These are phyloP conservation scores for Vanilla planifolia DNA, from an alignment of 106 monocot species.

Conservation along the genomic window DNA sequence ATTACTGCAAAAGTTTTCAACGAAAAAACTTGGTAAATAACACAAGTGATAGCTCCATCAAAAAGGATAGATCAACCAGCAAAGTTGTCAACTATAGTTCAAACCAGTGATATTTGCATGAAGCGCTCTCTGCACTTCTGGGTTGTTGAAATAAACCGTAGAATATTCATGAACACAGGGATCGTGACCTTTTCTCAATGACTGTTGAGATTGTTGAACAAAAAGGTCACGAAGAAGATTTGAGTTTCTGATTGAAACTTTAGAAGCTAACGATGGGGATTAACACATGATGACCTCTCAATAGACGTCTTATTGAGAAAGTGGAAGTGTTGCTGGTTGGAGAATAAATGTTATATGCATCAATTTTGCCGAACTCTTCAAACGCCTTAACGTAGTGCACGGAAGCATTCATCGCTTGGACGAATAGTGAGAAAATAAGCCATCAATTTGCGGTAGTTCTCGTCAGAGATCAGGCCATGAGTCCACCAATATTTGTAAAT, in stretches of 20 bases:
- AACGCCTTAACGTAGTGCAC: constrained; percentile 40
- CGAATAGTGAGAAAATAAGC: constrained; percentile 44
- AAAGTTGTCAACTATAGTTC: constrained; percentile 14
- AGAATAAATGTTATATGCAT: constrained; percentile 83
- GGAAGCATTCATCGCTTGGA: constrained; percentile 52
- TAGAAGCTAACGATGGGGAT: too few species aligned
- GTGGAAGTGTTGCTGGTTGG: constrained; percentile 43
- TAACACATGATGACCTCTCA: constrained; percentile 68
- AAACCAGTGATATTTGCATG: constrained; percentile 25
- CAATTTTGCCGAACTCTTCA: constrained; percentile 63
- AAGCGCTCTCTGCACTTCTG: constrained; percentile 40
- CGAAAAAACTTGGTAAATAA: background rate
- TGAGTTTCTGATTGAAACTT: background rate
- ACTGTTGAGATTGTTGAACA: background rate
- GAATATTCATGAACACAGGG: constrained; percentile 5
- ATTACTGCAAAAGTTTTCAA: background rate
- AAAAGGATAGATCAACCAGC: constrained; percentile 9
- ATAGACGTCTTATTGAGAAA: constrained; percentile 20
- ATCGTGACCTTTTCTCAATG: background rate
- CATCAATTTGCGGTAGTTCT: constrained; percentile 46
- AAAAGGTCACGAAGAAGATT: background rate
- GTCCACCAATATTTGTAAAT: constrained; percentile 98
- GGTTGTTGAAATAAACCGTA: constrained; percentile 9
- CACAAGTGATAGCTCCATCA: background rate
- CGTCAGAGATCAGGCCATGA: constrained; percentile 83